Percentiles rank a stretch among this genome's conserved stretches.
Conservation (phyloP, 257 asterid species). For the Linderniella brevidens region DNA sequence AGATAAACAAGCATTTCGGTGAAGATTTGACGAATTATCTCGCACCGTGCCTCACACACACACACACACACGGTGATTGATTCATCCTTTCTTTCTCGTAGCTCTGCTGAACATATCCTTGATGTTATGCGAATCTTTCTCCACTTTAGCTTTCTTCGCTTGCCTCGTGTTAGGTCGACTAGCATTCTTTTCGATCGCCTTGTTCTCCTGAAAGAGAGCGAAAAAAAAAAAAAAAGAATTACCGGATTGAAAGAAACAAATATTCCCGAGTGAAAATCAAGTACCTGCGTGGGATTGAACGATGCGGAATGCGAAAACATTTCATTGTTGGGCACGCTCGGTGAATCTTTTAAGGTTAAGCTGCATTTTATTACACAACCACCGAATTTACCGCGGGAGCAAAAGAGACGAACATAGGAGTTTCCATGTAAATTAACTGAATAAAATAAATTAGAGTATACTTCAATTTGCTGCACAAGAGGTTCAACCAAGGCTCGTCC, state of each 20-base stretch:
- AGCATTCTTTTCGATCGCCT: slow-evolving; percentile 26
- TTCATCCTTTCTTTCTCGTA: slow-evolving; percentile 41
- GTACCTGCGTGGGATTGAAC: slow-evolving; percentile 44
- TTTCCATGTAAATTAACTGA: no score
- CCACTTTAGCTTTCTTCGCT: slow-evolving; percentile 66
- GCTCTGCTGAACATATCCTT: slow-evolving; percentile 86
- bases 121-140: slow-evolving; percentile 62
- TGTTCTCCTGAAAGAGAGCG: slow-evolving; percentile 26
- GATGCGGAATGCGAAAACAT: slow-evolving; percentile 9
- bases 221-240: not conserved
- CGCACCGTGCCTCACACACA: not conserved
- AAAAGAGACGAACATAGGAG: no score
- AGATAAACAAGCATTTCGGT: no score
- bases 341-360: slow-evolving; percentile 32
- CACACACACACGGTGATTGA: not conserved
- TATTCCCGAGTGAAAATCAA: not conserved
- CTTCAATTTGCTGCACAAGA: slow-evolving; percentile 58
- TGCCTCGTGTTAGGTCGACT: slow-evolving; percentile 20
- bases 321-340: slow-evolving; percentile 4
- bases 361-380: slow-evolving; percentile 19
- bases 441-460: slow-evolving; percentile 9
- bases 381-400: no score
- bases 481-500: slow-evolving; percentile 80
- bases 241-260: no score
- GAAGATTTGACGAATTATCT: no score